Evolutionary conservation across 169 alveolate genomes (phyloP).

Genomic region (Cryptosporidium sp.): DNA sequence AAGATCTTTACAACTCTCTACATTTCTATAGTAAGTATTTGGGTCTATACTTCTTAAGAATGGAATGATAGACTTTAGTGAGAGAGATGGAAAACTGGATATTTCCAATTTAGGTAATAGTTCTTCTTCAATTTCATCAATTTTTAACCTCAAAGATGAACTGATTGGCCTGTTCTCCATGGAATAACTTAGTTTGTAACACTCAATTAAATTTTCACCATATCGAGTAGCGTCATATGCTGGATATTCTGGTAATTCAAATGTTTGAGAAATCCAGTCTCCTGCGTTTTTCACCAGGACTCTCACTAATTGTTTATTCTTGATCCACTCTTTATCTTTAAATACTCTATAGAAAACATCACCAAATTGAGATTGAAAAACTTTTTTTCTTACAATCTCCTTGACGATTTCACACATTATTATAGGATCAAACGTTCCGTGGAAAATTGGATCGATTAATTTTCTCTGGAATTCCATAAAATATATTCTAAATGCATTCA

Average conservation of each 20-base stretch:
- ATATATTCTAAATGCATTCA: slow-evolving; percentile 65
- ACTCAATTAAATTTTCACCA: slow-evolving; percentile 13
- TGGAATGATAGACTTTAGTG: slow-evolving; percentile 43
- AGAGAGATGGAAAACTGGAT: slow-evolving; percentile 40
- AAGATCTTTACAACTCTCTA: slow-evolving; percentile 3
- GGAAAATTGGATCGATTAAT: slow-evolving; percentile 34
- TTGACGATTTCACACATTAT: slow-evolving; percentile 30
- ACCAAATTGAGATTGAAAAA: slow-evolving; percentile 34
- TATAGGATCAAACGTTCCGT: slow-evolving; percentile 37
- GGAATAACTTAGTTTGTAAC: slow-evolving; percentile 32
- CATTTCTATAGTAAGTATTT: slow-evolving; percentile 12
- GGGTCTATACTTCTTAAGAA: slow-evolving; percentile 50
- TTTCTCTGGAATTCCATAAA: slow-evolving; percentile 54
- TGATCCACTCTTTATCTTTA: slow-evolving; percentile 31
- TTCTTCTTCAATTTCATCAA: slow-evolving; percentile 14
- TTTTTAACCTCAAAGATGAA: not conserved
- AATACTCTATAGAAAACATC: slow-evolving; percentile 23
- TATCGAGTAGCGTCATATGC: slow-evolving; percentile 3
- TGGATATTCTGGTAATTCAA: slow-evolving; percentile 47
- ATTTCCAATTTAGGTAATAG: slow-evolving; percentile 7
- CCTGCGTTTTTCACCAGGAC: slow-evolving; percentile 44
- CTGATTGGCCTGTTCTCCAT: slow-evolving; percentile 51
- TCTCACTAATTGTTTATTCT: slow-evolving; percentile 34
- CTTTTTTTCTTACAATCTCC: slow-evolving; percentile 51
- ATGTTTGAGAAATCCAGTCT: slow-evolving; percentile 42